Conservation (phyloP, 768 basidiomycete genomes). For the Macrolepiota fuliginosa region DNA sequence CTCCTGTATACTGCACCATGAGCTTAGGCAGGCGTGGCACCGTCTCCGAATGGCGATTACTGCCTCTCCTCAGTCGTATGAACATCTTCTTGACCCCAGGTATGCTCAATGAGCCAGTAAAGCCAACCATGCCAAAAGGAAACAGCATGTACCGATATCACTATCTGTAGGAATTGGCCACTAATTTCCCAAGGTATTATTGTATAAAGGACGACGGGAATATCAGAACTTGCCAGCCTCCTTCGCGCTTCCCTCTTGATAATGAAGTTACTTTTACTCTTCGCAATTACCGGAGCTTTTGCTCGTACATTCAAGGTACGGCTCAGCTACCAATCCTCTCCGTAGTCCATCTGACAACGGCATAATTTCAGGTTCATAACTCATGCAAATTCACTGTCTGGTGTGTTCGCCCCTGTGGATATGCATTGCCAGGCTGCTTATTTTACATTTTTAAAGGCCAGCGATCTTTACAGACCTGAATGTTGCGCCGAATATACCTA, state of each 20-base stretch:
- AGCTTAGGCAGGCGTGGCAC: background rate
- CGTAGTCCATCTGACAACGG: background rate
- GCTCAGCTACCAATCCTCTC: background rate
- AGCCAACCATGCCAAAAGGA: background rate
- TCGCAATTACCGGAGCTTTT: background rate
- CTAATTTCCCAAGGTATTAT: background rate
- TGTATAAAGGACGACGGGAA: background rate
- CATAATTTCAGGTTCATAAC: constrained; percentile 42
- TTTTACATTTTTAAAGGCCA: constrained; percentile 26
- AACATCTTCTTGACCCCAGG: too few relatives aligned
- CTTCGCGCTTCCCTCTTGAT: background rate
- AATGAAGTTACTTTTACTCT: background rate
- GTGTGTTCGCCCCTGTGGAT: constrained; percentile 28
- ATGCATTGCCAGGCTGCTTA: background rate
- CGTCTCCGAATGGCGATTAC: background rate
- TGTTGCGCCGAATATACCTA: constrained; percentile 43
- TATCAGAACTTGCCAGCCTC: background rate
- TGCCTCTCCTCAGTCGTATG: background rate
- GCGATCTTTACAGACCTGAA: constrained; percentile 56
- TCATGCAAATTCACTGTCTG: constrained; percentile 65
- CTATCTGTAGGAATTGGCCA: background rate
- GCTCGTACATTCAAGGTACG: background rate
- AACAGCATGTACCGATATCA: background rate
- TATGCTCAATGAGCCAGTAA: background rate
- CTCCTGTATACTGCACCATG: background rate